These are phyloP conservation scores for Conticribra weissflogii DNA, from an alignment of 108 stramenopile species.

Conservation along the genomic window DNA sequence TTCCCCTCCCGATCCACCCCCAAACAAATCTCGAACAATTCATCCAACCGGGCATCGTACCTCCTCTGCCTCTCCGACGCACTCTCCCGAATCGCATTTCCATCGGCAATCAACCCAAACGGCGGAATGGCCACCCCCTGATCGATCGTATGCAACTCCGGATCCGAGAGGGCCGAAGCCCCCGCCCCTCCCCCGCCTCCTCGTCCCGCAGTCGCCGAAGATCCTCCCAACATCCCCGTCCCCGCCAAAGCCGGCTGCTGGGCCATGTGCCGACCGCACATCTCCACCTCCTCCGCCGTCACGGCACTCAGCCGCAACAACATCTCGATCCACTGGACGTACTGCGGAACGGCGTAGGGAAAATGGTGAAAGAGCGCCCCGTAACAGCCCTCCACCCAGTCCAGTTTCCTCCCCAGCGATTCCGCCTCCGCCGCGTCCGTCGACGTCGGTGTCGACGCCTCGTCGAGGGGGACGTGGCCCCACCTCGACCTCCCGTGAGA, in stretches of 20 bases:
- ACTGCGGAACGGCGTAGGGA: slow-evolving; percentile 63
- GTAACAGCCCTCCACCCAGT: slow-evolving; percentile 84
- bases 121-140: slow-evolving; percentile 29
- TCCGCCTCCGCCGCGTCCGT: slow-evolving; percentile 57
- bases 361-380: slow-evolving; percentile 74
- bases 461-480: too few species aligned
- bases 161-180: slow-evolving; percentile 9
- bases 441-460: too few species aligned
- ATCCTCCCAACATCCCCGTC: neutral
- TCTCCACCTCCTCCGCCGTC: slow-evolving; percentile 59
- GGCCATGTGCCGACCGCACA: slow-evolving; percentile 52
- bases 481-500: too few species aligned
- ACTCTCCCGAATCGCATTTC: neutral
- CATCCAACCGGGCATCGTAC: slow-evolving; percentile 64
- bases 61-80: slow-evolving; percentile 21
- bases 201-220: slow-evolving; percentile 4
- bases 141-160: slow-evolving; percentile 20
- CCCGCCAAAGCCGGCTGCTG: neutral
- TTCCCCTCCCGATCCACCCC: slow-evolving; percentile 64
- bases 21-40: slow-evolving; percentile 55
- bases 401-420: slow-evolving; percentile 59
- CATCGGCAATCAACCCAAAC: slow-evolving; percentile 8
- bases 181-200: slow-evolving; percentile 9
- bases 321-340: slow-evolving; percentile 61
- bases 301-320: slow-evolving; percentile 61